Conservation (phyloP, 2,329 filamentous ascomycete species). For the Cordyceps cateniannulata region DNA sequence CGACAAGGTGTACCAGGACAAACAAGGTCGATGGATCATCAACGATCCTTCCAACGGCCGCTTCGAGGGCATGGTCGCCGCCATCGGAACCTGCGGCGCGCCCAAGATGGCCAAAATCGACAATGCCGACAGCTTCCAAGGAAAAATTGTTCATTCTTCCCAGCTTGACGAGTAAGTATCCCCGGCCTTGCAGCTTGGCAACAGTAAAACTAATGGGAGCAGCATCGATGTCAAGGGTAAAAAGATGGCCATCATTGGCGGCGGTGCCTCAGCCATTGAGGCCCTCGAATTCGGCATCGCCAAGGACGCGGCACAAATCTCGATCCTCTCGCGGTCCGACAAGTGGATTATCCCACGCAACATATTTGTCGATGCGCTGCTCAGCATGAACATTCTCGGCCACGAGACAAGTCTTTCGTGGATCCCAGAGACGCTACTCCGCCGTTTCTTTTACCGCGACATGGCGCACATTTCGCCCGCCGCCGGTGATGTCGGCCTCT, state of each 20-base stretch:
- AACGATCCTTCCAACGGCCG: constrained; percentile 63
- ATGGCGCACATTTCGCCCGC: constrained; percentile 64
- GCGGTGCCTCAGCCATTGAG: constrained; percentile 72
- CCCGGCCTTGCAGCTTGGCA: rapidly evolving
- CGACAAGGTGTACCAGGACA: constrained; percentile 62
- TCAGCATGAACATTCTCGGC: constrained; percentile 73
- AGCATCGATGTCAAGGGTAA: constrained; percentile 66
- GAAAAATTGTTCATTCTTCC: constrained; percentile 68
- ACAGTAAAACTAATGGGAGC: constrained; percentile 17
- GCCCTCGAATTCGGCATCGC: constrained; percentile 71
- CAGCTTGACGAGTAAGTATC: constrained; percentile 53
- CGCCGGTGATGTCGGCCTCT: constrained; percentile 57
- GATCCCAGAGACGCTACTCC: constrained; percentile 70
- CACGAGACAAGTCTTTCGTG: constrained; percentile 69
- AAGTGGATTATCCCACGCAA: constrained; percentile 89
- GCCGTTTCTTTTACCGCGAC: constrained; percentile 77
- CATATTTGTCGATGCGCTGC: constrained; percentile 62
- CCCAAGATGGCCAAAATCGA: constrained; percentile 65
- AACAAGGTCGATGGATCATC: constrained; percentile 67
- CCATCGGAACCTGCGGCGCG: constrained; percentile 74
- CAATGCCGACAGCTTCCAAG: constrained; percentile 66
- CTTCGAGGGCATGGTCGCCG: constrained; percentile 74
- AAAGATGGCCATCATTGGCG: constrained; percentile 69
- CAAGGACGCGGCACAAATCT: constrained; percentile 59
- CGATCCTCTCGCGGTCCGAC: constrained; percentile 69